Evolutionary conservation across 176 grass and related monocot genomes (phyloP), one percentile per base, ranked within the genome.

Genomic region (Hsuehochloa calcarea): DNA sequence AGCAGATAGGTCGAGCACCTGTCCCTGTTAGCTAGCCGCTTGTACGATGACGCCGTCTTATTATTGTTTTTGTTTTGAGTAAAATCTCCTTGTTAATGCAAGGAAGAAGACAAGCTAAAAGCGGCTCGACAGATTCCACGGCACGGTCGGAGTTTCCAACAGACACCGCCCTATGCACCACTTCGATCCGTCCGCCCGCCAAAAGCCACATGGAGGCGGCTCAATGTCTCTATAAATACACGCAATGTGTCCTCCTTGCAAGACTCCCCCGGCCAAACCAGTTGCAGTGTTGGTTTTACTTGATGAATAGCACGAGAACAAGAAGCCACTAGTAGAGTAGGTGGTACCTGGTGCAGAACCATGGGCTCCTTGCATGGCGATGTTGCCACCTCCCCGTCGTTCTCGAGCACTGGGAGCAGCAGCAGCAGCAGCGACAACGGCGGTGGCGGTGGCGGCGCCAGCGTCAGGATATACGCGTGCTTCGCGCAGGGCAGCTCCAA

Each of bases 321-420:
- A 20, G 20, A 17, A 80, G 49, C 2, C 5, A 46, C 14, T 27
- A 38, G 55, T 11, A 29, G 52, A 40, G 44, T 16, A 25, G 50
- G 50, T 50, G 41, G 47, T 87, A 74, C 69, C 69, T 74, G 34
- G 56, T 58, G 19, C 56, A 23, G 47, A 80, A 31, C 55, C 45
- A 91, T 91, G 90, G 90, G 90, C 4, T 85, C 90, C 8, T 41
- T 91, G 65, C 58, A 87, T n/a, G 75, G 84, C 29, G 84, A 82
- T 31, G 80, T 78, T 3, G 38, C 80, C 40, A 72, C 73, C 45
- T 85, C 78, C 35, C 71, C 71, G 16, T 82, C 82, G 16, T 76
- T 88, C 3, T 64, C 82, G 65, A 85, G 85, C 90, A 81, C 85
- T 8, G 81, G 81, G 25, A 88, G 85, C 82, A 85, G 85, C 44